Base-by-base conservation (phyloP, 2,329 filamentous ascomycete genomes). In the Fusarium succisae region DNA sequence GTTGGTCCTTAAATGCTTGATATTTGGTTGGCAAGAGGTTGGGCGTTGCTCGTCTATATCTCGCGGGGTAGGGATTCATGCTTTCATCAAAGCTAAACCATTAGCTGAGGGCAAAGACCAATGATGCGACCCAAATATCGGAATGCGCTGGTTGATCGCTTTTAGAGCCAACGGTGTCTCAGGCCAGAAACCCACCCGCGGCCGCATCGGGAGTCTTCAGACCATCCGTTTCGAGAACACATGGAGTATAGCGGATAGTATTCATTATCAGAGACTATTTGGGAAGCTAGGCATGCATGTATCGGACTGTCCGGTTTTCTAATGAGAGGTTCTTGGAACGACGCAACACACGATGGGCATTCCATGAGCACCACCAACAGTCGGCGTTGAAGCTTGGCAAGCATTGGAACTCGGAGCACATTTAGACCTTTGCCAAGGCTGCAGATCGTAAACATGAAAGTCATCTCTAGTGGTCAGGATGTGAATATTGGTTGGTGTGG, bases 131-230 rank as follows among this genome's bases (percentile, higher is more conserved):
- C 12, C 8, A 24, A 17, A 50, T 41, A 15, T 35, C 53, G 62
- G 66, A 74, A 71, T 73, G 66, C 30, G 47, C 6, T 38, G 45
- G 57, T 38, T 57, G 39, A 67, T 67, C 57, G 26, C 43, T 35
- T 45, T 56, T 48, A 41, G 44, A 60, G 22, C 57, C 66, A 71
- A 74, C 54, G 53, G 32, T 47, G 67, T 68, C 57, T 63, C 51
- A 30, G 15, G 17, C 26, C 3, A 44, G 20, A 38, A 43, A 32
- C 18, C 32, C 38, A 24, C 32, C 54, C 17, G 10, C 45, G 41
- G 50, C 44, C 39, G 50, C 48, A 69, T 55, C 37, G 22, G 56
- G 48, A 45, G 43, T 63, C 37, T 45, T 32, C 61, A 41, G 24
- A 8, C 24, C 32, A 54, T 28, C 18, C 32, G 50, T 28, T 38